These are phyloP conservation scores for Tolypocladium nubicola DNA, from an alignment of 2,329 filamentous ascomycete genomes.

Conservation along the genomic window DNA sequence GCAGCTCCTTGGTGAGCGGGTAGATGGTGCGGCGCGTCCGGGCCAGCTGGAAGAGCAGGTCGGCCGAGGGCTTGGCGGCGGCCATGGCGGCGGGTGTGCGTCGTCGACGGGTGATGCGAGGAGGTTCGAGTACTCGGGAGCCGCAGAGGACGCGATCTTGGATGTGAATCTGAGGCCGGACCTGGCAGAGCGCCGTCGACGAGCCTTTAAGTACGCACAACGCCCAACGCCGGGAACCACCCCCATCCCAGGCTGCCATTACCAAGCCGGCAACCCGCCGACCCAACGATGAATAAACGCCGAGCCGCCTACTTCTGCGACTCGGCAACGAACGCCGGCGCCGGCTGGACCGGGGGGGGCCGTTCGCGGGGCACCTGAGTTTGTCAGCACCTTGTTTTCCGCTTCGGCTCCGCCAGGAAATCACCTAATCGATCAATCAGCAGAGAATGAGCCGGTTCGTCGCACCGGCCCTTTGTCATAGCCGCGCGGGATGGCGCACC, in stretches of 20 bases:
- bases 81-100: constrained; percentile 20
- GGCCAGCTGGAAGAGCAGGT: constrained; percentile 51
- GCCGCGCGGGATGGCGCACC: constrained; percentile 3
- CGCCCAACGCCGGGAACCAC: background rate
- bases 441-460: too few species aligned
- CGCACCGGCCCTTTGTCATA: constrained; percentile 2
- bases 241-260: background rate
- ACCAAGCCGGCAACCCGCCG: background rate
- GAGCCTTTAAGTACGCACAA: background rate
- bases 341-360: too few species aligned
- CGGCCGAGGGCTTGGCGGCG: constrained; percentile 31
- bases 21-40: constrained; percentile 62
- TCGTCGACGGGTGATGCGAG: too few species aligned
- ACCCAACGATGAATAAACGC: background rate
- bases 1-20: constrained; percentile 51
- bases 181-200: background rate
- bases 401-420: background rate
- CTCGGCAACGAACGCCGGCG: too few species aligned
- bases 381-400: background rate
- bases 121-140: too few species aligned
- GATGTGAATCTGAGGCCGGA: background rate
- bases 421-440: background rate
- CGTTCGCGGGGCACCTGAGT: background rate
- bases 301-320: background rate
- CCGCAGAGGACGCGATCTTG: background rate